These are phyloP conservation scores for Botryotinia calthae DNA, from an alignment of 2,329 filamentous ascomycete genomes.

Conservation along the genomic window DNA sequence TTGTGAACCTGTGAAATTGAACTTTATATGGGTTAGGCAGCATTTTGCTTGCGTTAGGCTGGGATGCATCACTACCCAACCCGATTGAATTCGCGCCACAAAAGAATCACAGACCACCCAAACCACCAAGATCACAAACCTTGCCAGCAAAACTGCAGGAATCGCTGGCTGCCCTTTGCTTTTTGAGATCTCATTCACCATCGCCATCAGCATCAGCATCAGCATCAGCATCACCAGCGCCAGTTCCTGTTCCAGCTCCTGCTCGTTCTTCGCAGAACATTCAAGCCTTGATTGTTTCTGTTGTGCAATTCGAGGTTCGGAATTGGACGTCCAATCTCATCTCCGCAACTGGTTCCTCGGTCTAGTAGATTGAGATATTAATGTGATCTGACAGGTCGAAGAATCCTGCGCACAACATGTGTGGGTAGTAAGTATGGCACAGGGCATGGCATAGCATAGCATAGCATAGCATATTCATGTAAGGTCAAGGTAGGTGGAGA, in stretches of 20 bases:
- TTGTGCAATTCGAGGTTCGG: slow-evolving; percentile 3
- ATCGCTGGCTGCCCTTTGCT: slow-evolving; percentile 31
- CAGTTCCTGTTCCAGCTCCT: not conserved
- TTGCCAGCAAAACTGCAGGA: slow-evolving; percentile 23
- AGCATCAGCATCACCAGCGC: not conserved
- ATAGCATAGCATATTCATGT: slow-evolving; percentile 14
- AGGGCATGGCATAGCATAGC: not conserved
- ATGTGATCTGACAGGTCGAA: not conserved
- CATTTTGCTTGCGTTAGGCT: slow-evolving; percentile 34
- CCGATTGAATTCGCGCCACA: slow-evolving; percentile 30
- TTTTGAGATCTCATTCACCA: not conserved
- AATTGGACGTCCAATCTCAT: not conserved
- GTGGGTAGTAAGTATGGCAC: not conserved
- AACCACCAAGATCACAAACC: slow-evolving; percentile 12
- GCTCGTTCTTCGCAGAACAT: not conserved
- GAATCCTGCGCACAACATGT: slow-evolving; percentile 9
- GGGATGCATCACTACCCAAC: slow-evolving; percentile 49
- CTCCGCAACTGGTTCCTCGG: not conserved
- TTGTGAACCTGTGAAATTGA: slow-evolving; percentile 13
- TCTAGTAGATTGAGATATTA: not conserved
- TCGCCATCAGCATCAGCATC: not conserved
- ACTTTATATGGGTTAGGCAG: slow-evolving; percentile 17
- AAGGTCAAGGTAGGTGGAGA: slow-evolving; percentile 4
- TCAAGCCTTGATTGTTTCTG: slow-evolving; percentile 2
- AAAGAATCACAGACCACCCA: slow-evolving; percentile 13